phyloP scores from a whole-genome alignment of 257 asterid species.

The Capsicum baccatum region DNA sequence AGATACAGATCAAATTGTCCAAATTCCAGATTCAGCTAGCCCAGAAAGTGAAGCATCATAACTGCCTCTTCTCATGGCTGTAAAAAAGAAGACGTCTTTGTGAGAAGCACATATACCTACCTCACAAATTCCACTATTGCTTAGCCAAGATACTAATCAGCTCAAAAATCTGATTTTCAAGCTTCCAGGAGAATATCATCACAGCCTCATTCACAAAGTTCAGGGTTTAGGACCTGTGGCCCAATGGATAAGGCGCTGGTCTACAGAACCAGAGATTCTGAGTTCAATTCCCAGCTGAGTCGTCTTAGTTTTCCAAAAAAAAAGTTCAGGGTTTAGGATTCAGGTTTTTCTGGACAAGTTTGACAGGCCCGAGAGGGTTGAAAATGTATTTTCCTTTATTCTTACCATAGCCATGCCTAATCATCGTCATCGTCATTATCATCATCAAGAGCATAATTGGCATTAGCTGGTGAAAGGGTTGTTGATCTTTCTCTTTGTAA shows the following conservation, averaged over 20 bases:
- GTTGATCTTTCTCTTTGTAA: background rate
- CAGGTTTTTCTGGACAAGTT: slow-evolving; percentile 5
- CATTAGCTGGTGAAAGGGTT: background rate
- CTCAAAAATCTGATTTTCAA: slow-evolving; percentile 11
- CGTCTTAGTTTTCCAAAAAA: too few relatives aligned
- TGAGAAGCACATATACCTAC: background rate
- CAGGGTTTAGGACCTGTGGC: slow-evolving; percentile 38
- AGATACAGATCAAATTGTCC: background rate
- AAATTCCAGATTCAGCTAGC: background rate
- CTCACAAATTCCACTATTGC: slow-evolving; percentile 27
- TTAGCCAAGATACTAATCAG: slow-evolving; percentile 37
- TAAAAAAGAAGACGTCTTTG: background rate
- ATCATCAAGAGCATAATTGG: background rate
- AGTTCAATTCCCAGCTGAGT: slow-evolving; percentile 87
- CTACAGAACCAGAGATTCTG: slow-evolving; percentile 99
- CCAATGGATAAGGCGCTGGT: slow-evolving; percentile 99
- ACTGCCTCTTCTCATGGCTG: slow-evolving; percentile 21
- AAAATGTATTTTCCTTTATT: background rate
- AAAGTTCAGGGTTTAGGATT: background rate
- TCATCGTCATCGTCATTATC: background rate
- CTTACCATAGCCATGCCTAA: background rate
- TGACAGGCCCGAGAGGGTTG: background rate
- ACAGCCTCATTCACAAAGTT: slow-evolving; percentile 32
- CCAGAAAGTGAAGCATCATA: background rate
- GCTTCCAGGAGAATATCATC: slow-evolving; percentile 37